Conservation (phyloP, 441 rosid genomes). For the Adansonia rubrostipa region DNA sequence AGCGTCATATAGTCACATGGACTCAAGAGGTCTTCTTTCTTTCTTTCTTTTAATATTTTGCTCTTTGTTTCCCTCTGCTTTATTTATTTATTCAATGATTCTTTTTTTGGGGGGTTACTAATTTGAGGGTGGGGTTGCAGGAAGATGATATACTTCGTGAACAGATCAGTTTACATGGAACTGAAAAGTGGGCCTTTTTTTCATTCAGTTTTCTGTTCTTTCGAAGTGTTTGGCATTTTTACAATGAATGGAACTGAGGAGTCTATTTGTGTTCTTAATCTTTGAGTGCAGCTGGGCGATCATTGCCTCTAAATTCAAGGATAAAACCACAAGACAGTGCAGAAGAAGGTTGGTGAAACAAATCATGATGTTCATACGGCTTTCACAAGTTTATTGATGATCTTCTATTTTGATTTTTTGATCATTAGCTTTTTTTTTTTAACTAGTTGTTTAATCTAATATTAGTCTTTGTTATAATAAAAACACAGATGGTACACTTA, state of each 20-base stretch:
- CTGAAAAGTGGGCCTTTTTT: conserved; percentile 67
- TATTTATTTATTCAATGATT: neutral
- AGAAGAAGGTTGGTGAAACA: conserved; percentile 71
- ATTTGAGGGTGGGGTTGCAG: neutral
- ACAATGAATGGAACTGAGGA: conserved; percentile 20
- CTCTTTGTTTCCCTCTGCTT: neutral
- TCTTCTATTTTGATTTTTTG: conserved; percentile 19
- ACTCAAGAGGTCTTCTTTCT: conserved; percentile 60
- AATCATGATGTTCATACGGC: neutral
- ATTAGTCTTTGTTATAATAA: conserved; percentile 27
- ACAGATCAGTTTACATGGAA: conserved; percentile 80
- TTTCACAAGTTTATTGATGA: conserved; percentile 13
- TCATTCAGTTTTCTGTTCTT: neutral
- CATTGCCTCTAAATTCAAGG: conserved; percentile 90
- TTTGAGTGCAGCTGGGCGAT: conserved; percentile 76
- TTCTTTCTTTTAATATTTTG: neutral
- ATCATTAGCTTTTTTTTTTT: neutral
- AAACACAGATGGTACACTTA: conserved; percentile 87
- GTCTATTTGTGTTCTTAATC: conserved; percentile 18
- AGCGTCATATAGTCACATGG: conserved; percentile 92
- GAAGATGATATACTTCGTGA: conserved; percentile 2
- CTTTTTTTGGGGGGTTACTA: neutral
- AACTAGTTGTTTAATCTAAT: conserved; percentile 12
- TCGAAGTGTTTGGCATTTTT: neutral
- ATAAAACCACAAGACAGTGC: conserved; percentile 95